These are phyloP conservation scores for Rhodotorula sp. DNA, from an alignment of 1,284 basidiomycete genomes.

Conservation along the genomic window DNA sequence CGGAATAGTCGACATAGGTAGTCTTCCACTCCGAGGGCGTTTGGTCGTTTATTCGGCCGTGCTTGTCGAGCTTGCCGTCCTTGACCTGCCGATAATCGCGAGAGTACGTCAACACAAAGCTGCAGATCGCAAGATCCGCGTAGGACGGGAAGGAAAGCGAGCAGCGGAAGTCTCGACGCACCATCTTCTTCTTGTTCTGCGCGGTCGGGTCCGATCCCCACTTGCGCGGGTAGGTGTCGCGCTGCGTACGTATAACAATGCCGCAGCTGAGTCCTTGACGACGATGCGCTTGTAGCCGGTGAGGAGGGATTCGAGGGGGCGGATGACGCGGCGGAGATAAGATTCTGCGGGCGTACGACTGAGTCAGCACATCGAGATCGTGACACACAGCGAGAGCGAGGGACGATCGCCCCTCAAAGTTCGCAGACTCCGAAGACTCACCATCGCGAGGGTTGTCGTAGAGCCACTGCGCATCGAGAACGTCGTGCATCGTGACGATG, in stretches of 20 bases:
- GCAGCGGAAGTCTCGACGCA: slow-evolving; percentile 38
- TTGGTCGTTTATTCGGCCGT: slow-evolving; percentile 85
- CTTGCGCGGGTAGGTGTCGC: slow-evolving; percentile 94
- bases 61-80: slow-evolving; percentile 93
- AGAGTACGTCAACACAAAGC: no score
- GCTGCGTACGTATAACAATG: slow-evolving; percentile 62
- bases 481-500: slow-evolving; percentile 99
- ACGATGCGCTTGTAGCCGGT: slow-evolving; percentile 98
- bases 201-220: slow-evolving; percentile 98
- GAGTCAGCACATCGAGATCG: not conserved
- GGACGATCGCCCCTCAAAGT: no score
- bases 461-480: slow-evolving; percentile 97
- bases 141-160: not conserved
- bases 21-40: slow-evolving; percentile 89
- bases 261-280: slow-evolving; percentile 97
- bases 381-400: no score
- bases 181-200: slow-evolving; percentile 88
- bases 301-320: slow-evolving; percentile 90
- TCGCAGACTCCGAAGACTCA: slow-evolving; percentile 49
- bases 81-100: slow-evolving; percentile 68
- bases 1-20: slow-evolving; percentile 86
- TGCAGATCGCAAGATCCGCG: no score
- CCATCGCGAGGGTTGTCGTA: slow-evolving; percentile 99
- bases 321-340: slow-evolving; percentile 91
- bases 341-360: slow-evolving; percentile 63